Base-by-base conservation (phyloP, 768 basidiomycete species). In the Podaxis sp. region DNA sequence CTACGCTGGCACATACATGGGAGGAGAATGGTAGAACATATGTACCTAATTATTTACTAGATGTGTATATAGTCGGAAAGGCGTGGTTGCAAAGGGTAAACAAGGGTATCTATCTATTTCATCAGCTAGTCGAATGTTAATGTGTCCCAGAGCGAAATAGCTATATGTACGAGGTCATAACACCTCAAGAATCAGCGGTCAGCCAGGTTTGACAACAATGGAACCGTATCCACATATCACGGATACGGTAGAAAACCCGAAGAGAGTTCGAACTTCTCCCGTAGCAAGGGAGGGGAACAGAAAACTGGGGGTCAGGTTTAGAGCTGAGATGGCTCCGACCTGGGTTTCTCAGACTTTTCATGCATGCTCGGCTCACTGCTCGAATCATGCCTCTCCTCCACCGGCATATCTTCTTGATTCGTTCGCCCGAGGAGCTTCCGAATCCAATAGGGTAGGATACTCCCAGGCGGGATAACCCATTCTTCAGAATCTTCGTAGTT, bases 401-500 rank as follows among this genome's bases (percentile, higher is more conserved):
- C 12, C n/a, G 49, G 22, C 4, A 6, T 24, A 28, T 40, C 61
- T 15, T 55, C 53, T 22, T 24, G n/a, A 1, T n/a, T 44, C 17
- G 48, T 38, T 12, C 61, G 62, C 57, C 19, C 58, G 52, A 61
- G 38, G 15, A 11, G 80, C 84, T 65, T 73, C 87, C 88, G 61
- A 30, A 90, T 75, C 90, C 90, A 92, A 13, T 69, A 53, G 49
- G 91, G 91, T 19, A 87, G 67, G 33, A 93, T 81, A 15, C 87
- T 79, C 42, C 90, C 90, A 22, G 87, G 85, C 12, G 92, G 92
- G 13, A 91, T 74, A 9, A 82, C 77, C 90, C 90, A 93, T 55
- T 78, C 78, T 70, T 93, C 92, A 4, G 87, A 78, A 30, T 77
- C 70, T 15, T 88, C 87, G 65, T 85, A 86, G 69, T 83, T 86